phyloP scores from a whole-genome alignment of 805 yeast genomes.

The Cyberlindnera misumaiensis region DNA sequence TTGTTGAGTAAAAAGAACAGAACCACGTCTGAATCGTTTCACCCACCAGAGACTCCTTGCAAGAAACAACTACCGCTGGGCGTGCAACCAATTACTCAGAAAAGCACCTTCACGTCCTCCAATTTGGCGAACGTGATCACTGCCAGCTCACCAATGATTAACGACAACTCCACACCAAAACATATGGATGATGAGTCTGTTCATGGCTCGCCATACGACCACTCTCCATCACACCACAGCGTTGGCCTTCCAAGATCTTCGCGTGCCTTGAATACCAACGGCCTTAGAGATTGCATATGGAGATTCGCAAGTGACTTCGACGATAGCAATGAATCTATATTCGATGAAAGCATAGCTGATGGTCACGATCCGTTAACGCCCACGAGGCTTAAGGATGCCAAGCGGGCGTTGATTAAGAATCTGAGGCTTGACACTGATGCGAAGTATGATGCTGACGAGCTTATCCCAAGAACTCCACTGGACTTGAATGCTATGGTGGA shows the following conservation, averaged over 20 bases:
- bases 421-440: constrained; percentile 17
- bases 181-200: constrained; percentile 12
- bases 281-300: constrained; percentile 33
- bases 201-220: constrained; percentile 10
- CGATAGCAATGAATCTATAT: constrained; percentile 26
- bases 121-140: constrained; percentile 25
- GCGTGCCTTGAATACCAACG: constrained; percentile 30
- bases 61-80: constrained; percentile 32
- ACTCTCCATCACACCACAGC: constrained; percentile 16
- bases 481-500: constrained; percentile 17
- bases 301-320: constrained; percentile 36
- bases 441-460: constrained; percentile 16
- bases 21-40: constrained; percentile 28
- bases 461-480: constrained; percentile 27
- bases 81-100: constrained; percentile 10
- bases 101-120: constrained; percentile 18
- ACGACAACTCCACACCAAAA: constrained; percentile 22
- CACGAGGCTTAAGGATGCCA: constrained; percentile 27
- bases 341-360: constrained; percentile 16
- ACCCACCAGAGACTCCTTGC: constrained; percentile 62
- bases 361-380: constrained; percentile 37
- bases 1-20: constrained; percentile 53
- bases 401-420: constrained; percentile 12
- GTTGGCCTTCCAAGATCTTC: constrained; percentile 19
- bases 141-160: constrained; percentile 24